Percentiles rank a stretch among this genome's conserved stretches.
Conservation (phyloP, 192 early-diverging fungal genomes). For the Backusella psychrophila region DNA sequence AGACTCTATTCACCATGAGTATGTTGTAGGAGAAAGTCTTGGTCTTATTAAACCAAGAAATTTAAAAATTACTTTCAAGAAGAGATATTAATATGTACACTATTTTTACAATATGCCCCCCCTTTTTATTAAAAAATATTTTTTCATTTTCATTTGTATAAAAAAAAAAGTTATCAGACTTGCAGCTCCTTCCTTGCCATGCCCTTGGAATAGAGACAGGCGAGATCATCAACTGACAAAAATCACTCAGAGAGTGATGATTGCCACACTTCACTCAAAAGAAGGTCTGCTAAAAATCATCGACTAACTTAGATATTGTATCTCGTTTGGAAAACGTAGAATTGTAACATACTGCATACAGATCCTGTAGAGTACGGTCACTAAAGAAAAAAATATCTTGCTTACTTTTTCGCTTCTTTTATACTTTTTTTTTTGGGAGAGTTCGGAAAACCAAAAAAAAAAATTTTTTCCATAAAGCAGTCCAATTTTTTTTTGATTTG, state of each 20-base stretch:
- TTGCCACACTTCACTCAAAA: constrained; percentile 32
- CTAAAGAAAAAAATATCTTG: constrained; percentile 24
- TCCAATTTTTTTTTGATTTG: no score
- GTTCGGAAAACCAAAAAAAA: not conserved
- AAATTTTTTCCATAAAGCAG: not conserved
- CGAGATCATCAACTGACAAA: constrained; percentile 34
- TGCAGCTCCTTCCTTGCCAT: constrained; percentile 27
- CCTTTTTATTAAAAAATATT: no score
- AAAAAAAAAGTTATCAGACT: constrained; percentile 28
- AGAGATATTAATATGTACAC: not conserved
- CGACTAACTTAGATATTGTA: constrained; percentile 26
- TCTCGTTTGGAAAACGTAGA: constrained; percentile 34
- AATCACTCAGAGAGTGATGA: constrained; percentile 13
- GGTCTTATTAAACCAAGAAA: constrained; percentile 9
- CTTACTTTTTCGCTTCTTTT: not conserved
- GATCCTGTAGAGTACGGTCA: constrained; percentile 37
- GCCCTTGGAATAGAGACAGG: constrained; percentile 33
- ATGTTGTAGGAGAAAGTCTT: not conserved
- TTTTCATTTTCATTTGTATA: constrained; percentile 2
- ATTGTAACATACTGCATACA: constrained; percentile 33
- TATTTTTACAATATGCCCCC: no score
- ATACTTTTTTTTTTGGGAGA: not conserved
- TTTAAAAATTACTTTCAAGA: constrained; percentile 1
- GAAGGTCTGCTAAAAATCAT: constrained; percentile 29
- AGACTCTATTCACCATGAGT: constrained; percentile 16